Evolutionary conservation across 2,329 filamentous ascomycete species (phyloP), one percentile per base, ranked within the genome.

Genomic region (Calonectria henricotiae): DNA sequence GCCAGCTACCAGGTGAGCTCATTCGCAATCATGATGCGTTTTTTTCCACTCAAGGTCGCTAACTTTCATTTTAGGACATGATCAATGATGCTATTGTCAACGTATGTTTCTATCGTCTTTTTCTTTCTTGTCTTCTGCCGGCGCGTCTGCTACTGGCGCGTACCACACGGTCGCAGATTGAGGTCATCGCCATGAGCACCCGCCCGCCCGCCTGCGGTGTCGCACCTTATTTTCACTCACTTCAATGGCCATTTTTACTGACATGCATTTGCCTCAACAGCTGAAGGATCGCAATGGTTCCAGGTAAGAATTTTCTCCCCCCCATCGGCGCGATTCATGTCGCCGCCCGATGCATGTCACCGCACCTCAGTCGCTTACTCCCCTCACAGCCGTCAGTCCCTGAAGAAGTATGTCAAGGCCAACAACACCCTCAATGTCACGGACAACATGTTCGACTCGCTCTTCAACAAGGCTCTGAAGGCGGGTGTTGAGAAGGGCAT

Each of bases 391-490:
- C 89, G 89, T 72, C 89, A 89, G 80, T 86, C 86, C 58, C 83
- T 90, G 72, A 90, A 90, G 87, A 90, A 90, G 81, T 90, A 88
- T 81, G 86, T 89, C 79, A 85, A 85, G 80, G 85, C 85, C 75
- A 88, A 89, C 83, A 88, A 89, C 83, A 83, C 79, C 71, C 81
- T 87, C 77, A 83, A 82, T 69, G 80, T 81, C 64, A 80, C 82
- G 73, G 82, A 89, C 81, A 86, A 86, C 79, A 90, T 90, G 88
- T 90, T 90, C 83, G 89, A 88, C 80, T 89, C 88, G 72, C 92
- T 95, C 79, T 94, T 97, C 90, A 96, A 96, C 91, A 93, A 92
- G 84, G 94, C 94, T 65, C 88, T 97, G 81, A 90, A 92, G 85
- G 85, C 87, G 70, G 95, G 95, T 83, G 94, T 95, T 78, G 94